Base-by-base conservation (phyloP, 345 rosid species). In the Ricinus communis region DNA sequence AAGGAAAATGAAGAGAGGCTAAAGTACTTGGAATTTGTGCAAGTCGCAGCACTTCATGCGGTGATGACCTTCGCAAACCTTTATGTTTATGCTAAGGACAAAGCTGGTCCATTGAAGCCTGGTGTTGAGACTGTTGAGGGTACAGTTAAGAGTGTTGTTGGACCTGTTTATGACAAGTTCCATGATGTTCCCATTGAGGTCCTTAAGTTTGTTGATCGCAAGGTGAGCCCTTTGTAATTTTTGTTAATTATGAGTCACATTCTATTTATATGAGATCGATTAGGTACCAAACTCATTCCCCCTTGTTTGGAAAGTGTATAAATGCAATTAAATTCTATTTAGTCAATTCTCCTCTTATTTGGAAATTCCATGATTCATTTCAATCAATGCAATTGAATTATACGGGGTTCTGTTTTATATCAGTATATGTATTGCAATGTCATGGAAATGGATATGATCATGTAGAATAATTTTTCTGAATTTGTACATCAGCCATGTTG, bases 91-190 rank as follows among this genome's bases (percentile, higher is more conserved):
- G 94, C 93, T 10, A 95, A 95, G 84, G 94, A 88, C 25, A 84
- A 79, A 81, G 80, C 93, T 1, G 96, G 99, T 25, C 97, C 93
- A 2, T 75, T 93, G 83, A 93, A 89, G 73, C 75, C 91, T 2
- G 88, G 97, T 21, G 91, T 95, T 69, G 97, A 93, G 76, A 84
- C 93, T 18, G 83, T 89, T 0, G 99, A 95, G 77, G 94, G 90
- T 22, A 84, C 90, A 0, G 96, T 93, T 21, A 90, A 86, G 84
- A 88, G 71, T 13, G 85, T 96, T n/a, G 86, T 91, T 0, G 87
- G 90, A 36, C 98, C 94, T 36, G 97, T 96, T 3, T 86, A 84
- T 47, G 71, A 83, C 12, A 91, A 89, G 68, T 93, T 74, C 80
- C 93, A 86, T 14, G 91, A 80, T 36, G 82, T 86, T 31, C 98